Base-by-base conservation (phyloP, 169 alveolate species). In the Pseudocohnilembus persalinus region DNA sequence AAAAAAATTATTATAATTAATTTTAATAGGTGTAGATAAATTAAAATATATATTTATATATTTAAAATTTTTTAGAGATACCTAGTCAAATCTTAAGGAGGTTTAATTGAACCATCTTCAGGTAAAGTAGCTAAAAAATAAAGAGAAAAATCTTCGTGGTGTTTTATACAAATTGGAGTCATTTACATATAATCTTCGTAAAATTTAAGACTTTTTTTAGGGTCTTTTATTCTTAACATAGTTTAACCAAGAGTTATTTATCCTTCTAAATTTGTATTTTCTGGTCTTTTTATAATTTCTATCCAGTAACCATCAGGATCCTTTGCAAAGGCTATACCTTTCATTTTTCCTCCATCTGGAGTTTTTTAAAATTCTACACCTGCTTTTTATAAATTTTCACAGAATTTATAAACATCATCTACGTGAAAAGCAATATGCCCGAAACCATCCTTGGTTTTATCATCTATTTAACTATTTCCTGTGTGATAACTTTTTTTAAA, bases 261-360 rank as follows among this genome's bases (percentile, higher is more conserved):
- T 78, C 84, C 94, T 35, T 87, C 64, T 31, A 85, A 65, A 25
- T 32, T 68, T 29, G 82, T 32, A 26, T 73, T 34, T 33, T 85
- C 94, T 31, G 89, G 74, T 29, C 95, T 77, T 76, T 88, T 75
- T 4, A 78, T 92, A 64, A 94, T 84, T 88, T 90, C 96, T 24
- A 94, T 81, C 97, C 97, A 90, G 76, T 94, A 94, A 25, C 94
- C 92, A 75, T 94, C 92, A 32, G 97, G 97, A 63, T 94, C 97
- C 80, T 88, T 49, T 29, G 93, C 93, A 81, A 94, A 94, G 30
- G 94, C 97, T 30, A 94, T 4, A 11, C 68, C 68, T 49, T 89
- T 89, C 96, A 91, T 91, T 33, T 87, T 83, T 1, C 95, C 94
- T 75, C 91, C 97, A 77, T 91, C 92, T 26, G 97, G 97, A 31